These are phyloP conservation scores for Cicer judaicum DNA, from an alignment of 306 rosid genomes.

Conservation along the genomic window DNA sequence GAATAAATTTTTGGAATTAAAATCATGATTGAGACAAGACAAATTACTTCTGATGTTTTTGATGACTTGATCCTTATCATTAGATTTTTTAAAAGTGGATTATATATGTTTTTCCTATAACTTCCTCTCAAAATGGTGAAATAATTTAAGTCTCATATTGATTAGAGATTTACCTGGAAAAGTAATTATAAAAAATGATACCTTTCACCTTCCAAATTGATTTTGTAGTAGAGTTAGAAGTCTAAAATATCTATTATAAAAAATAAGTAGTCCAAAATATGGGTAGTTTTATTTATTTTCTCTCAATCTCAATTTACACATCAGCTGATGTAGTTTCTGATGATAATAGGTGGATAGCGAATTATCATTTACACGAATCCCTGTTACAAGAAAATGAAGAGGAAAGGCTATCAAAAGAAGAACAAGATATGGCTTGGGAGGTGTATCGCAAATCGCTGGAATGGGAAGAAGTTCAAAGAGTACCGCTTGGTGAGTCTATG, in stretches of 20 bases:
- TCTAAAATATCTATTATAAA: background rate
- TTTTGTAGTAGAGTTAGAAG: background rate
- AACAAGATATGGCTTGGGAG: constrained; percentile 98
- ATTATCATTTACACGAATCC: constrained; percentile 87
- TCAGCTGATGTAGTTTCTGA: constrained; percentile 33
- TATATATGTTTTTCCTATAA: no score
- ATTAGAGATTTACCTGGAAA: no score
- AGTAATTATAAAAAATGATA: no score
- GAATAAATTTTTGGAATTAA: background rate
- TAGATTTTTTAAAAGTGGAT: no score
- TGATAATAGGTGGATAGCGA: constrained; percentile 79
- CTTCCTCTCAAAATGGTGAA: no score
- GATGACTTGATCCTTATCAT: background rate
- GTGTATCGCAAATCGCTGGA: constrained; percentile 74
- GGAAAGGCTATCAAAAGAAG: constrained; percentile 92
- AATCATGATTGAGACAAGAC: background rate
- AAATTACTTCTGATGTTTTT: background rate
- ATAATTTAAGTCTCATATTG: no score
- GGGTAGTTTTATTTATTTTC: constrained; percentile 17
- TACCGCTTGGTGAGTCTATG: constrained; percentile 58
- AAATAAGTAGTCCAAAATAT: background rate
- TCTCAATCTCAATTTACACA: constrained; percentile 19
- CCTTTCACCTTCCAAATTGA: no score
- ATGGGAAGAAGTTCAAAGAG: constrained; percentile 93
- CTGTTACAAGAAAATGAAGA: constrained; percentile 94